Base-by-base conservation (phyloP, 495 filamentous ascomycete species). In the Penicillium parvum region DNA sequence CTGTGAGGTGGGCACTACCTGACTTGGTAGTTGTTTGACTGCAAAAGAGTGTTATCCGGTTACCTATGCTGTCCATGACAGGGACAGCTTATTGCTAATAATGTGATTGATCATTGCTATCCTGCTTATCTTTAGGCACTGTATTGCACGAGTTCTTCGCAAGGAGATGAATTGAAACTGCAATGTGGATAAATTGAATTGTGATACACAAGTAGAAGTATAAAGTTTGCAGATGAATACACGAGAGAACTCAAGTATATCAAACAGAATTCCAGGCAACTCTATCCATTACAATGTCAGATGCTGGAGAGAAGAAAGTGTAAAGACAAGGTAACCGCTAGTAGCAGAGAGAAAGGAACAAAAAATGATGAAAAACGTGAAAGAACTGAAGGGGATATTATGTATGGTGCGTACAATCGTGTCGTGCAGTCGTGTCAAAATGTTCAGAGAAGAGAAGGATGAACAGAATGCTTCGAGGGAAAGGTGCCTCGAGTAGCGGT, bases 381-480 rank as follows among this genome's bases (percentile, higher is more conserved):
- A 40, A 42, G 15, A 47, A 42, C 11, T 26, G 37, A 47, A 18
- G 43, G 46, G 42, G 40, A 57, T 51, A 60, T 57, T 47, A 49
- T 57, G 37, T 60, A 60, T 52, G 49, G 40, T 59, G 50, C 60
- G 53, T 63, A 53, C 35, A 52, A 32, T 69, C 59, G 61, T 61
- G 41, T 63, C 58, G 37, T 65, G 40, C 27, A 55, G 45, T 68
- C 62, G 50, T 61, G 46, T 60, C 49, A 41, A 40, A 52, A 58
- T 48, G 43, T 57, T 32, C 49, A 56, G 37, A 30, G 41, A 53
- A 59, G 52, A n/a, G 47, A 49, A 58, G 40, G 40, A 37, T 47
- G 54, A n/a, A 50, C 29, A 43, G 46, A 44, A 25, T 28, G 25
- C 17, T 5, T 27, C 11, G 15, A 21, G 12, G n/a, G 9, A 12